Conservation (phyloP, 768 basidiomycete species). For the Favolaschia claudopus region DNA sequence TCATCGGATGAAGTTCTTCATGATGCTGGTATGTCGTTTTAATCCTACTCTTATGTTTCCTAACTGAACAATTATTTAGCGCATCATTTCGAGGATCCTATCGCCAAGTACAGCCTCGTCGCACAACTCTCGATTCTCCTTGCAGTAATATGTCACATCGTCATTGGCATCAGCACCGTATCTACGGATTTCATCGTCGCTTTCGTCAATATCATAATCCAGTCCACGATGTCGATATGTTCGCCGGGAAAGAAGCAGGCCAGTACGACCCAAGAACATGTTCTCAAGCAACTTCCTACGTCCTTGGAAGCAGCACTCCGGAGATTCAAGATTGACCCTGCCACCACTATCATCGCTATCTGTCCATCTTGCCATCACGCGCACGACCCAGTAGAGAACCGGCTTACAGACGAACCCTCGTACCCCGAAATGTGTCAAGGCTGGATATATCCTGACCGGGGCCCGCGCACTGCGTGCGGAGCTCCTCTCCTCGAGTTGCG, state of each 20-base stretch:
- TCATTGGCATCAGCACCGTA: neutral
- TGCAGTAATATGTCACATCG: neutral
- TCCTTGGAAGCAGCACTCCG: too few species aligned
- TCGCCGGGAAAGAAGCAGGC: neutral
- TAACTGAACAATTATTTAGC: neutral
- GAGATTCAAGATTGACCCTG: too few species aligned
- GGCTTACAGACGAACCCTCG: too few species aligned
- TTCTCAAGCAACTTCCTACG: too few species aligned
- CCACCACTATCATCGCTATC: too few species aligned
- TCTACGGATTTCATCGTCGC: neutral
- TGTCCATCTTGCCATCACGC: too few species aligned
- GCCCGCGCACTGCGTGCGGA: too few species aligned
- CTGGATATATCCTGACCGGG: too few species aligned
- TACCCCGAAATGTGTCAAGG: too few species aligned
- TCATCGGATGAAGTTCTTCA: neutral
- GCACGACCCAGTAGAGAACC: too few species aligned
- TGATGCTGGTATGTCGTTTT: neutral
- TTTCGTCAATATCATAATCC: neutral
- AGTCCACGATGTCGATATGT: neutral
- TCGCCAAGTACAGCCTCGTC: neutral
- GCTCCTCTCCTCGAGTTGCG: too few species aligned
- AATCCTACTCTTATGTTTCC: neutral
- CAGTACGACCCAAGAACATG: neutral
- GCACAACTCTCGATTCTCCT: neutral
- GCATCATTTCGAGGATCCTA: neutral